phyloP scores from a whole-genome alignment of 2,329 filamentous ascomycete genomes.

The Neofusicoccum kwambonambiense region DNA sequence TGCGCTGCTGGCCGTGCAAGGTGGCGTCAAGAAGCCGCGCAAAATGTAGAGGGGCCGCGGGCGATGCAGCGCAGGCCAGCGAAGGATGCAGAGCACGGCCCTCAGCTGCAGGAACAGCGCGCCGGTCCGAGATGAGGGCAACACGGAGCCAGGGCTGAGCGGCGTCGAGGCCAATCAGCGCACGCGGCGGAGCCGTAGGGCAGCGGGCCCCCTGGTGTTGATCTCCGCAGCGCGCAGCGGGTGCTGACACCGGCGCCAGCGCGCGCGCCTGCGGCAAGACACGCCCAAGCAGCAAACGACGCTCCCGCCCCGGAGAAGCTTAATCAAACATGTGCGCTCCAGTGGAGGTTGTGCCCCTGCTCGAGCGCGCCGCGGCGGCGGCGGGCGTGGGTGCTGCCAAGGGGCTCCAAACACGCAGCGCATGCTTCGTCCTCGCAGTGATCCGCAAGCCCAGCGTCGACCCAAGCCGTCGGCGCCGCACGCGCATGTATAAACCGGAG shows the following conservation, averaged over 20 bases:
- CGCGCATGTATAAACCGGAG: constrained; percentile 3
- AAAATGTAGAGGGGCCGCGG: not conserved
- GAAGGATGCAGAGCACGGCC: not conserved
- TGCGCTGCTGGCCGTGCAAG: not conserved
- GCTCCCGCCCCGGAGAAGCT: not conserved
- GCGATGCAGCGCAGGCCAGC: not conserved
- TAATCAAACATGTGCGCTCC: constrained; percentile 7
- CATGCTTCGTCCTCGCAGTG: constrained; percentile 10
- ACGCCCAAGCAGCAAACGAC: not conserved
- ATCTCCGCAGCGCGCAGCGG: not conserved
- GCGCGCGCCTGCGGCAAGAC: constrained; percentile 4
- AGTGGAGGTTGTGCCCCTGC: not conserved
- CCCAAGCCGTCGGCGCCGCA: constrained; percentile 1
- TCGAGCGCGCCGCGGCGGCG: not conserved
- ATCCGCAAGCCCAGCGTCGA: constrained; percentile 4
- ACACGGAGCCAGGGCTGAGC: constrained; percentile 7
- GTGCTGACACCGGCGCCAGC: not conserved
- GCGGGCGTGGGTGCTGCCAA: not conserved
- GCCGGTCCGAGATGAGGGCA: not conserved
- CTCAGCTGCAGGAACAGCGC: not conserved
- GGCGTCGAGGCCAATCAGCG: not conserved
- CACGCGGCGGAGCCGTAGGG: not conserved
- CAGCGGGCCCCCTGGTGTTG: not conserved
- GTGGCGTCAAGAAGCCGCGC: not conserved
- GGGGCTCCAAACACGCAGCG: constrained; percentile 9